Evolutionary conservation across 441 rosid species (phyloP).

Genomic region (Croton setiger): DNA sequence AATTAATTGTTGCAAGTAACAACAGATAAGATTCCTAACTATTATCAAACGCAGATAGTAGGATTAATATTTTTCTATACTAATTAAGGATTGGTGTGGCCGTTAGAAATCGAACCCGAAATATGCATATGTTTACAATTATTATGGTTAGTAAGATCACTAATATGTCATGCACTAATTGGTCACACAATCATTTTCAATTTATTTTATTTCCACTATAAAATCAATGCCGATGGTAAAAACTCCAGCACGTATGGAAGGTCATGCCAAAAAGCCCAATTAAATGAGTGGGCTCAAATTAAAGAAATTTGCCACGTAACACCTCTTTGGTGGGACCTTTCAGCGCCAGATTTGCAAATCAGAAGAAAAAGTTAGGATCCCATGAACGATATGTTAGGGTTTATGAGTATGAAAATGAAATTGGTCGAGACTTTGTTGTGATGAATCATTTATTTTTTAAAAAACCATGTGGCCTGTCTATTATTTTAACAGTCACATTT

Average conservation of each 20-base stretch:
- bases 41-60: too few relatives aligned
- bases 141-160: too few relatives aligned
- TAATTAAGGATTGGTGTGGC: too few relatives aligned
- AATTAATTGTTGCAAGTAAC: too few relatives aligned
- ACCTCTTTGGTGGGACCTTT: neutral
- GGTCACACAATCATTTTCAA: conserved; percentile 6
- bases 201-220: neutral
- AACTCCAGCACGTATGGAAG: neutral
- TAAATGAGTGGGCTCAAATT: neutral
- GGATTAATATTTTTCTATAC: too few relatives aligned
- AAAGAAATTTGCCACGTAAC: neutral
- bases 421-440: neutral
- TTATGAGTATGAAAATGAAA: too few relatives aligned
- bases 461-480: neutral
- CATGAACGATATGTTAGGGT: neutral
- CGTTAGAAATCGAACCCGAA: too few relatives aligned
- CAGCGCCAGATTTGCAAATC: neutral
- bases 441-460: neutral
- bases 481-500: neutral
- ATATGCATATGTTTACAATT: too few relatives aligned
- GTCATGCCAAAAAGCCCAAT: neutral
- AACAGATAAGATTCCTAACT: too few relatives aligned
- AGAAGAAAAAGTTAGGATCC: neutral
- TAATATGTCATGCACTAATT: too few relatives aligned
- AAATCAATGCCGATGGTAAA: neutral